Conservation (phyloP, 495 filamentous ascomycete genomes). For the Aspergillus carlsbadensis region DNA sequence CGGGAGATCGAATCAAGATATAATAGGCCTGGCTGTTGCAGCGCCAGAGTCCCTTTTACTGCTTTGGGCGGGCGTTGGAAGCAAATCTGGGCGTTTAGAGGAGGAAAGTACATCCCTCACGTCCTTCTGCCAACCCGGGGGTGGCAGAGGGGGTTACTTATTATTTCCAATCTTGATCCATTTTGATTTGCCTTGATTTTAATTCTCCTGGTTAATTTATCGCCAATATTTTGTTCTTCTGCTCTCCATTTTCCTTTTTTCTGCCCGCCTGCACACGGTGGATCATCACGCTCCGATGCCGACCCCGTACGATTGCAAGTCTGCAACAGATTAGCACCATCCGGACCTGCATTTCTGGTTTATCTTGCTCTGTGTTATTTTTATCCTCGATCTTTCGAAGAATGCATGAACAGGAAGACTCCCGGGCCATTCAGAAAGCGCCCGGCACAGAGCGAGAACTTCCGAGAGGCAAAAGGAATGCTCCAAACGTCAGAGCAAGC, state of each 20-base stretch:
- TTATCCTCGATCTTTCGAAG: not conserved
- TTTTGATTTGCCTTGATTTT: conserved; percentile 16
- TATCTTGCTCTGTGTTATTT: not conserved
- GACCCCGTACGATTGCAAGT: not conserved
- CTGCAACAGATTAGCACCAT: not conserved
- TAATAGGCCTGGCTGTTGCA: not conserved
- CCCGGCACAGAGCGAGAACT: not conserved
- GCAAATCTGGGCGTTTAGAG: not conserved
- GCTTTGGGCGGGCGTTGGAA: conserved; percentile 7
- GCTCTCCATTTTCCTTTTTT: conserved; percentile 8
- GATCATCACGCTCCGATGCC: conserved; percentile 1
- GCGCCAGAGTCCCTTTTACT: conserved; percentile 6
- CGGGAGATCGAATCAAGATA: conserved; percentile 13
- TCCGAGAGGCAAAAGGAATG: conserved; percentile 5
- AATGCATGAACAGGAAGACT: conserved; percentile 6
- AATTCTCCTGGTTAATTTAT: conserved; percentile 19
- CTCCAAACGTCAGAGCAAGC: conserved; percentile 17
- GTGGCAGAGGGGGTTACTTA: conserved; percentile 6
- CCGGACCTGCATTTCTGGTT: conserved; percentile 7
- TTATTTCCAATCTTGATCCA: conserved; percentile 12
- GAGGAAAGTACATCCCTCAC: conserved; percentile 31
- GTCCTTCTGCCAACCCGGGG: not conserved
- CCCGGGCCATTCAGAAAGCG: conserved; percentile 6
- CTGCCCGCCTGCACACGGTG: conserved; percentile 1
- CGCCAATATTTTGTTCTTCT: not conserved